Conservation (phyloP, 257 asterid genomes). For the Fraxinus excelsior region DNA sequence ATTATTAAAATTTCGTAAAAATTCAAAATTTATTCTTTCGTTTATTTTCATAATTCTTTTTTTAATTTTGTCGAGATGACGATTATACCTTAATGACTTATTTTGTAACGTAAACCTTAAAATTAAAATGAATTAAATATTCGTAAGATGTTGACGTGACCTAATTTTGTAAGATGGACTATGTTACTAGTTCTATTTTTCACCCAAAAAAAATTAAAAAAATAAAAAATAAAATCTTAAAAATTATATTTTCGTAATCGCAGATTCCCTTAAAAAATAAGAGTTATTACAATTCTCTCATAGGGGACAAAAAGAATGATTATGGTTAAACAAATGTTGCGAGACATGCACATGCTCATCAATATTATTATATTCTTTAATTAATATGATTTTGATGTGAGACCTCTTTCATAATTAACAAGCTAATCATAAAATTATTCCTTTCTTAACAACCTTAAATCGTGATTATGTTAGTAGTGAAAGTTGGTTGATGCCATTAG, state of each 20-base stretch:
- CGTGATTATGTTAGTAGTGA: slow-evolving; percentile 6
- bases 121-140: too few relatives aligned
- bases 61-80: too few relatives aligned
- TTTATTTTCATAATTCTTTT: too few relatives aligned
- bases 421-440: slow-evolving; percentile 46
- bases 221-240: too few relatives aligned
- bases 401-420: slow-evolving; percentile 31
- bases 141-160: background rate
- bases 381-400: slow-evolving; percentile 20
- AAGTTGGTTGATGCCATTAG: background rate
- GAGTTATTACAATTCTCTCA: background rate
- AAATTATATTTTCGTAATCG: background rate
- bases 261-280: background rate
- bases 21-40: too few relatives aligned
- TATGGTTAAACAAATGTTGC: slow-evolving; percentile 18
- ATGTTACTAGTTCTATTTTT: too few relatives aligned
- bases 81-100: too few relatives aligned
- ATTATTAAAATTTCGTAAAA: too few relatives aligned
- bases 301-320: slow-evolving; percentile 14
- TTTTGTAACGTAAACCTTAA: too few relatives aligned
- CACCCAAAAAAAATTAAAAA: too few relatives aligned
- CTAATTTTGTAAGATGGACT: too few relatives aligned
- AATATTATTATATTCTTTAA: slow-evolving; percentile 29
- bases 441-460: slow-evolving; percentile 37
- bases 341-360: slow-evolving; percentile 66